Conservation (phyloP, 352 stramenopile species). For the Phytophthora lateralis region DNA sequence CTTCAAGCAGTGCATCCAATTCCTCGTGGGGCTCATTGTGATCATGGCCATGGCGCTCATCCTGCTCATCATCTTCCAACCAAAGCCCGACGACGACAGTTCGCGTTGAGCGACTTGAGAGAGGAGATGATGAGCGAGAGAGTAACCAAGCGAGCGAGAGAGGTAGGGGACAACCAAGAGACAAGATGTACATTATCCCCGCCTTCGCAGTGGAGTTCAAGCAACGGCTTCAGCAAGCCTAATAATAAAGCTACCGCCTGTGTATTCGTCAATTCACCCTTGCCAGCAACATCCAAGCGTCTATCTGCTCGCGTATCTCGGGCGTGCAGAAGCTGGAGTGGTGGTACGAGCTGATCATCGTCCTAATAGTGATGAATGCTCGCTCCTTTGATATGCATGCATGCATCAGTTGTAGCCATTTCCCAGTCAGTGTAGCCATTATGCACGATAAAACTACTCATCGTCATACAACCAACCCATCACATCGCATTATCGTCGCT, state of each 20-base stretch:
- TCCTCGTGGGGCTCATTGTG: slow-evolving; percentile 73
- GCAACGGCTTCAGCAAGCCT: slow-evolving; percentile 4
- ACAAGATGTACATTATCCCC: slow-evolving; percentile 32
- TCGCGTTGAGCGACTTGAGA: slow-evolving; percentile 24
- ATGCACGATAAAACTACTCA: too few species aligned
- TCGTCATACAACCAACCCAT: too few species aligned
- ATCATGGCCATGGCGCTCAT: slow-evolving; percentile 69
- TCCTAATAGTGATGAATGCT: too few species aligned
- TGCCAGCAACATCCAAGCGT: not conserved
- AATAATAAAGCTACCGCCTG: slow-evolving; percentile 25
- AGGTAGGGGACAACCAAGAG: slow-evolving; percentile 15
- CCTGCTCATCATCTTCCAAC: slow-evolving; percentile 74
- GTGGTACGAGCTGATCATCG: too few species aligned
- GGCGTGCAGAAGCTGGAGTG: too few species aligned
- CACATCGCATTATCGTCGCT: not conserved
- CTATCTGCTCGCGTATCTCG: not conserved
- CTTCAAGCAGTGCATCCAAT: slow-evolving; percentile 75
- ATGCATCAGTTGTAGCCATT: too few species aligned
- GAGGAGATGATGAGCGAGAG: not conserved
- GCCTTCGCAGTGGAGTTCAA: slow-evolving; percentile 9
- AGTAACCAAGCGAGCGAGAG: slow-evolving; percentile 10
- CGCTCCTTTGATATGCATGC: too few species aligned
- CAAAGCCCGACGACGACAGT: slow-evolving; percentile 16
- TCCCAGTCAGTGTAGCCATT: too few species aligned
- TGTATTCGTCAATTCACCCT: not conserved